Evolutionary conservation across 306 rosid species (phyloP), one percentile per base, ranked within the genome.

Genomic region (Sindora glabra): DNA sequence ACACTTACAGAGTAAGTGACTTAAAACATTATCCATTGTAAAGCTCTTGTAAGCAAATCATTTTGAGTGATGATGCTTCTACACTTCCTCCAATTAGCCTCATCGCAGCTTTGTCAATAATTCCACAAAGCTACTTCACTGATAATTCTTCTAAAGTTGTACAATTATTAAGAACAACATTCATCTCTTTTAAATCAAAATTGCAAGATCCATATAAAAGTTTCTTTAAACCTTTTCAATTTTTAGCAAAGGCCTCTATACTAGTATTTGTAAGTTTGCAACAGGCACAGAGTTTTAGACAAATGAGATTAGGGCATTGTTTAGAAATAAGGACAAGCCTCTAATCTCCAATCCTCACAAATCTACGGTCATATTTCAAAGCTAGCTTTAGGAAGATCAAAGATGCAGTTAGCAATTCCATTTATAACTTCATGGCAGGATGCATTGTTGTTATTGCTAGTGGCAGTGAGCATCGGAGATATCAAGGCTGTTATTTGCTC

Each of bases 181-280:
- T 89, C 97, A 89, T 84, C 3, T 89, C 99, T 56, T 72, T 86
- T 16, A 97, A 76, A 54, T 97, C 97, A 49, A 94, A 94, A 0
- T 76, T 75, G 75, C 99, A 94, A 5, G 94, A 94, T 69, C 94
- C 99, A 45, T 97, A 94, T 5, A 97, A 94, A 16, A 94, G 90
- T 74, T 94, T 94, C 79, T 84, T 94, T 89, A 94, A 77, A 34
- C 84, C 81, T 70, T 71, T 82, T 74, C 99, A 94, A 48, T 94
- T 94, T 70, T 77, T 82, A 0, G 95, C 90, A 15, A 94, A 89
- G 3, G 65, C 74, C 38, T 76, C 83, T 89, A 94, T 82, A 12
- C 99, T 97, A 0, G 76, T 55, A 36, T 94, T 95, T 3, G 95
- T 94, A 8, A 89, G 57, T 8, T 75, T 87, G 6, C 95, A 86